Evolutionary conservation across 1,284 basidiomycete genomes (phyloP), one percentile per base, ranked within the genome.

Genomic region (Neolentinus lepideus): DNA sequence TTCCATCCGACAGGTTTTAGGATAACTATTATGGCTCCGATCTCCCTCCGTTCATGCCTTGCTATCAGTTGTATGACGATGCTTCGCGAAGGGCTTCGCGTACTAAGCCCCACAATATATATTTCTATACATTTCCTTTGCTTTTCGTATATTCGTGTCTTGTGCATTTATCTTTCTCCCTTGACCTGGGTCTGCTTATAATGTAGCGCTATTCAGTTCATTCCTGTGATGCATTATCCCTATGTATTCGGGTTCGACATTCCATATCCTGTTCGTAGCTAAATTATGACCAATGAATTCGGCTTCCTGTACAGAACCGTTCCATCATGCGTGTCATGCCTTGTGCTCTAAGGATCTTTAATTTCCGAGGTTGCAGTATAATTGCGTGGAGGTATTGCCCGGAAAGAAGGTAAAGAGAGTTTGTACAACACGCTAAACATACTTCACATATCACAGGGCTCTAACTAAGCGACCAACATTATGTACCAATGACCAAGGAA

Each of bases 1-100:
- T 21, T 43, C 19, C 16, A 43, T 43, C 38, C 38, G 38, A 16
- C 38, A 43, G 38, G 19, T 21, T 31, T n/a, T 43, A 43, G 38
- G 38, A 43, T 43, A 43, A 43, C 38, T 43, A 43, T 43, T 21
- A 43, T 43, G 38, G n/a, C n/a, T n/a, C 16, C 38, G 33, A 9
- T 43, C 38, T 21, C 38, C 4, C 38, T 43, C 19, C 38, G 16
- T 6, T n/a, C 38, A 43, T 43, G 16, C 38, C 38, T 43, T 43
- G 38, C 38, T 43, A 43, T 43, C 38, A 43, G 47, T 29, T 50
- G 24, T 50, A 50, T 25, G 47, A 50, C 27, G 47, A 50, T 50
- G 47, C 22, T 50, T 29, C 47, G 47, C 47, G 47, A 50, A 50
- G 47, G 47, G 47, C 47, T 50, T 50, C 47, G 47, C 47, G 47